Conservation (phyloP, 352 stramenopile species). For the Pythium phragmiticola region DNA sequence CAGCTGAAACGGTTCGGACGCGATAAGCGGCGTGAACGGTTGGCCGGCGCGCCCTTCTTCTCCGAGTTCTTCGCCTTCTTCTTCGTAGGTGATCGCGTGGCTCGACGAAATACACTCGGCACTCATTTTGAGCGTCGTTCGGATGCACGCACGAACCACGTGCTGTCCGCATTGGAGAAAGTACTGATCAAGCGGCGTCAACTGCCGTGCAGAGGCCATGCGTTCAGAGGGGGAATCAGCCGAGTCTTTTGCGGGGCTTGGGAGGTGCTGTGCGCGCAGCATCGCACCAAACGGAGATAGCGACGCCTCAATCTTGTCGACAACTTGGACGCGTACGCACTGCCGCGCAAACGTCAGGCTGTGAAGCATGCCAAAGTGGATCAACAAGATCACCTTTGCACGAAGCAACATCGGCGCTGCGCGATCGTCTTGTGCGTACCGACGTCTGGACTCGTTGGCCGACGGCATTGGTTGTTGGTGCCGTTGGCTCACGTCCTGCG, state of each 20-base stretch:
- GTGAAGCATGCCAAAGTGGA: slow-evolving; percentile 55
- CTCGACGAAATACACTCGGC: slow-evolving; percentile 54
- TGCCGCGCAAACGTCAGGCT: slow-evolving; percentile 35
- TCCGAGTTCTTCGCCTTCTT: slow-evolving; percentile 8
- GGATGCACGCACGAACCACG: slow-evolving; percentile 52
- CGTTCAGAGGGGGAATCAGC: too few species aligned
- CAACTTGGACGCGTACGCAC: slow-evolving; percentile 2
- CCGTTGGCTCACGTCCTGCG: too few species aligned
- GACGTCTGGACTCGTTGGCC: neutral
- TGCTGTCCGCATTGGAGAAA: slow-evolving; percentile 63
- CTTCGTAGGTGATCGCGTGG: slow-evolving; percentile 29
- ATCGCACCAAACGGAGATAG: slow-evolving; percentile 36
- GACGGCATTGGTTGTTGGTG: neutral
- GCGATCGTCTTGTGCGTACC: slow-evolving; percentile 16
- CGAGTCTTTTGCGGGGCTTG: slow-evolving; percentile 5
- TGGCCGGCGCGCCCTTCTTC: slow-evolving; percentile 12
- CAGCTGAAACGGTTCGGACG: slow-evolving; percentile 49
- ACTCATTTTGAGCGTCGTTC: slow-evolving; percentile 63
- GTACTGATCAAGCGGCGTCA: slow-evolving; percentile 39
- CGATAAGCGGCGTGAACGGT: slow-evolving; percentile 26
- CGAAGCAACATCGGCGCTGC: slow-evolving; percentile 32
- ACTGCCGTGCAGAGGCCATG: neutral
- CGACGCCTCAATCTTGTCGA: slow-evolving; percentile 19
- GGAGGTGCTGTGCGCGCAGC: slow-evolving; percentile 35
- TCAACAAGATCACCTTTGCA: slow-evolving; percentile 63